Conservation (phyloP, 495 filamentous ascomycete genomes). For the Lepidopterella palustris region DNA sequence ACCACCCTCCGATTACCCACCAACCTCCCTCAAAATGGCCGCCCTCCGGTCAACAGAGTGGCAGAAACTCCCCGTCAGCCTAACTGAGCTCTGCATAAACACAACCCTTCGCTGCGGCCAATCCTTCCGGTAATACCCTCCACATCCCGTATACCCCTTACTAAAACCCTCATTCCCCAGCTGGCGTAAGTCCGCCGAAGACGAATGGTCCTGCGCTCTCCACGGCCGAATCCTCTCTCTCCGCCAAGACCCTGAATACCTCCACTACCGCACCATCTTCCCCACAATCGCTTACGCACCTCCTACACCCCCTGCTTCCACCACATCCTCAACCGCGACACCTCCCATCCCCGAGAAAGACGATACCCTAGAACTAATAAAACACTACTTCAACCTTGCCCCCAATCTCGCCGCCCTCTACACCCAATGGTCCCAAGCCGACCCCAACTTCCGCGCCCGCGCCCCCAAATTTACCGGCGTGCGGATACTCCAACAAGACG, state of each 20-base stretch:
- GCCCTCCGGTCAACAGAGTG: slow-evolving; percentile 48
- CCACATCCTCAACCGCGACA: slow-evolving; percentile 21
- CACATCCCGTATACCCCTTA: neutral
- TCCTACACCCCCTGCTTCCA: slow-evolving; percentile 38
- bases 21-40: slow-evolving; percentile 10
- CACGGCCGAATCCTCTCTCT: slow-evolving; percentile 78
- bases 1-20: neutral
- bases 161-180: slow-evolving; percentile 38
- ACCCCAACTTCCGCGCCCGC: slow-evolving; percentile 84
- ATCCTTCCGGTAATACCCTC: slow-evolving; percentile 59
- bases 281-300: slow-evolving; percentile 36
- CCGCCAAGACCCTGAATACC: slow-evolving; percentile 67
- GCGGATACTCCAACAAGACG: slow-evolving; percentile 89
- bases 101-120: slow-evolving; percentile 89
- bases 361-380: slow-evolving; percentile 62
- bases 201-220: slow-evolving; percentile 88
- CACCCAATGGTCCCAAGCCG: slow-evolving; percentile 74
- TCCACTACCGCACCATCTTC: slow-evolving; percentile 74
- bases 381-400: slow-evolving; percentile 75
- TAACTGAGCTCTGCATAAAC: slow-evolving; percentile 81
- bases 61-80: slow-evolving; percentile 71
- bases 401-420: slow-evolving; percentile 71
- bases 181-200: slow-evolving; percentile 72
- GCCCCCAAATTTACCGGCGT: slow-evolving; percentile 85
- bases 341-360: slow-evolving; percentile 28